Conservation (phyloP, 805 yeast genomes). For the Kregervanrija delftensis region DNA sequence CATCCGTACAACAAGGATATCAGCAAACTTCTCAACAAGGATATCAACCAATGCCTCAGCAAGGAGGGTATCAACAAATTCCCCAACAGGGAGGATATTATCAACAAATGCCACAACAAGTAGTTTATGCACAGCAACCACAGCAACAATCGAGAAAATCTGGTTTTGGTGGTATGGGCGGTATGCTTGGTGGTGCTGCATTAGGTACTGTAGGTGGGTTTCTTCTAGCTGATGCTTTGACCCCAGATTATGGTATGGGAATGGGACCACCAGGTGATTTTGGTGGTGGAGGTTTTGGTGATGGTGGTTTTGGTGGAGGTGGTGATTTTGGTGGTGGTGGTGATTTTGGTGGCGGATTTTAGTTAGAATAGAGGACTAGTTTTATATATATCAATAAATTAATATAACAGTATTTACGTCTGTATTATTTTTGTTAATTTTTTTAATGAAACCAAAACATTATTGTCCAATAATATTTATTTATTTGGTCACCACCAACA, state of each 20-base stretch:
- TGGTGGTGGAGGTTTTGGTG: constrained; percentile 9
- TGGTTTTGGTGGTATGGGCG: constrained; percentile 23
- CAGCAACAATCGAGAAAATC: constrained; percentile 6
- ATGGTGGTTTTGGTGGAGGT: constrained; percentile 11
- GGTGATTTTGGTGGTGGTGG: constrained; percentile 17
- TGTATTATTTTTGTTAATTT: no score
- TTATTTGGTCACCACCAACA: no score
- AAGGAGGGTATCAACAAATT: constrained; percentile 1
- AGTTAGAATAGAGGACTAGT: background rate
- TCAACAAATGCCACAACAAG: constrained; percentile 10
- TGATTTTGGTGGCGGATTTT: constrained; percentile 9
- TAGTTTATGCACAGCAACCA: constrained; percentile 7
- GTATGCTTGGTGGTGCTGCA: constrained; percentile 27
- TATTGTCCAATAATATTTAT: no score
- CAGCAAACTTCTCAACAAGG: constrained; percentile 5
- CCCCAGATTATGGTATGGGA: constrained; percentile 8
- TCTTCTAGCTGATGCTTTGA: constrained; percentile 16
- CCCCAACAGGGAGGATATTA: constrained; percentile 5
- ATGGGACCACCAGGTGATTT: constrained; percentile 9
- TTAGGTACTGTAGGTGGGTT: constrained; percentile 28
- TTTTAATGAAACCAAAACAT: no score
- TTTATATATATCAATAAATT: background rate
- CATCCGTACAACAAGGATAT: background rate
- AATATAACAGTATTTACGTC: no score
- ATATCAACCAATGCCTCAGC: constrained; percentile 6